These are phyloP conservation scores for Arthrobotrys musiformis DNA, from an alignment of 2,329 filamentous ascomycete species.

Conservation along the genomic window DNA sequence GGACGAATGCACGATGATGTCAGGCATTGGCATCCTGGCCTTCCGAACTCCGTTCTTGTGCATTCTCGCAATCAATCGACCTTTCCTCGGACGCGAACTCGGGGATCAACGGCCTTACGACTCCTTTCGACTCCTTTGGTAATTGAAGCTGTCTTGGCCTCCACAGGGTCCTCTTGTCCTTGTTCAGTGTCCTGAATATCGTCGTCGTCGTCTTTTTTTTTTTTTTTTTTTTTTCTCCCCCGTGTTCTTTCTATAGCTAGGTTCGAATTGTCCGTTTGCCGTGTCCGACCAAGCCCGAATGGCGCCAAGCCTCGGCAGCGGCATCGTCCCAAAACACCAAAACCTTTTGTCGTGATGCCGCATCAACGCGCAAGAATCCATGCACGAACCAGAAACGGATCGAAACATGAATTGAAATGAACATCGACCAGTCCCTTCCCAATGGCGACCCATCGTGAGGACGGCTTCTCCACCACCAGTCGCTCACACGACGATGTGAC, in stretches of 20 bases:
- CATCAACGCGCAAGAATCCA: neutral
- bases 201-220: neutral
- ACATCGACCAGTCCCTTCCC: neutral
- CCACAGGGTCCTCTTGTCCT: conserved; percentile 1
- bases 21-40: conserved; percentile 6
- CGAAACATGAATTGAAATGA: too few species aligned
- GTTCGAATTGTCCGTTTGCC: neutral
- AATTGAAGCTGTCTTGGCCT: neutral
- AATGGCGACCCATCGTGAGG: conserved; percentile 8
- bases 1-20: conserved; percentile 35
- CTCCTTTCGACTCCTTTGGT: neutral
- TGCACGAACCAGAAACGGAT: neutral
- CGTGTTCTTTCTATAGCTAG: neutral
- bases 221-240: neutral
- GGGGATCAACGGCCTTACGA: conserved; percentile 32
- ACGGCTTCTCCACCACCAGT: conserved; percentile 13
- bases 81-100: conserved; percentile 45
- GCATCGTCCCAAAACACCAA: neutral
- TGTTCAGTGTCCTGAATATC: neutral
- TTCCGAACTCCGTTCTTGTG: conserved; percentile 36
- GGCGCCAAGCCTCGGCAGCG: conserved; percentile 13
- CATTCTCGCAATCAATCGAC: neutral
- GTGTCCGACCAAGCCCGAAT: neutral
- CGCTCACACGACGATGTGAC: conserved; percentile 10
- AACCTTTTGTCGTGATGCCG: neutral